A percentile compares a stretch with the other conserved stretches of the same genome.
Evolutionary conservation across 345 rosid genomes (phyloP).

Genomic region (Ceriops zippeliana): DNA sequence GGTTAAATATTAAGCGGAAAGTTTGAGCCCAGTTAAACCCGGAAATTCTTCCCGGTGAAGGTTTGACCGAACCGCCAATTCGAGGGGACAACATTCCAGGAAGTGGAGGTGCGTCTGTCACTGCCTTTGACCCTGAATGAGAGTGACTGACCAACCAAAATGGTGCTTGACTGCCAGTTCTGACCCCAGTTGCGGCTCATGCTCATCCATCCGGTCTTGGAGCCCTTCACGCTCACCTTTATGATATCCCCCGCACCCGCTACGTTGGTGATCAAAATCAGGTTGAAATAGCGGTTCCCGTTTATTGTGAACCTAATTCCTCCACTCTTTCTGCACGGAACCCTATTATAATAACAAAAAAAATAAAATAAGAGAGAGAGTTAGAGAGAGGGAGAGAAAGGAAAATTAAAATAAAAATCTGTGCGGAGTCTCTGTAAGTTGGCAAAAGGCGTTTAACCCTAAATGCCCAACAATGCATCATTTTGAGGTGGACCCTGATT

Average conservation of each 20-base stretch:
- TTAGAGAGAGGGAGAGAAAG: no score
- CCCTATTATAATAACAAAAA: constrained; percentile 20
- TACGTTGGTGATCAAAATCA: constrained; percentile 60
- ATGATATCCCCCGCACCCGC: constrained; percentile 67
- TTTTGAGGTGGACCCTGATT: no score
- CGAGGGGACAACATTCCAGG: constrained; percentile 66
- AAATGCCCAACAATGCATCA: no score
- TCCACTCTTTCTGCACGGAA: constrained; percentile 52
- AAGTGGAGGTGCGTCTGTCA: constrained; percentile 63
- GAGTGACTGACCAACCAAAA: constrained; percentile 63
- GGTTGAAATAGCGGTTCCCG: constrained; percentile 59
- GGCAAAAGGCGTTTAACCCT: no score
- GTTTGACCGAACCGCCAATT: constrained; percentile 79
- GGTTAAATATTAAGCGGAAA: constrained; percentile 5
- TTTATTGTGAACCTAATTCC: constrained; percentile 67
- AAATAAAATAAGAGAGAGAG: no score
- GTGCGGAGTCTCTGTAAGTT: not conserved
- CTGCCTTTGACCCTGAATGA: constrained; percentile 69
- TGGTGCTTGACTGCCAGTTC: constrained; percentile 60
- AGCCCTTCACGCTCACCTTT: constrained; percentile 56
- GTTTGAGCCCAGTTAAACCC: constrained; percentile 31
- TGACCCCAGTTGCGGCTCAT: constrained; percentile 70
- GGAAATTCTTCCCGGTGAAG: constrained; percentile 67
- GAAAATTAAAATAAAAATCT: not conserved
- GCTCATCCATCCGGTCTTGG: constrained; percentile 56